A percentile compares a stretch with the other conserved stretches of the same genome.
phyloP scores from a whole-genome alignment of 129 eudicot species.

The Gnaphalium uliginosum region DNA sequence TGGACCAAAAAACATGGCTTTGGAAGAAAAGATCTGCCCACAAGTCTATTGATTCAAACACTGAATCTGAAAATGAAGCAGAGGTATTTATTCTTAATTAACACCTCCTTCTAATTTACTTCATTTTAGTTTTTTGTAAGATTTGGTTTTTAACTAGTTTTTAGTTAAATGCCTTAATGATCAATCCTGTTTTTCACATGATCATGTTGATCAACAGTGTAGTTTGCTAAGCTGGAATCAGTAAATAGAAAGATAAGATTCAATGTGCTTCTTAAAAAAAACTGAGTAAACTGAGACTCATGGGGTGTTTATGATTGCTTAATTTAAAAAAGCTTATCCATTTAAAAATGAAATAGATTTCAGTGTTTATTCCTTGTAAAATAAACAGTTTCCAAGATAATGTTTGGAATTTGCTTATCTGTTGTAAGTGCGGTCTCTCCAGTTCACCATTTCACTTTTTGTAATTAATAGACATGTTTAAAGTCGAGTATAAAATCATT shows the following conservation, averaged over 20 bases:
- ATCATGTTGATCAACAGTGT: slow-evolving; percentile 1
- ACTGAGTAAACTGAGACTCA: background rate
- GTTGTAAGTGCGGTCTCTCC: too few species aligned
- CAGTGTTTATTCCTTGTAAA: too few species aligned
- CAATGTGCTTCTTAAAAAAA: background rate
- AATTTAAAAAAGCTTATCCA: too few species aligned
- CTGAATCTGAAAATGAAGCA: slow-evolving; percentile 42
- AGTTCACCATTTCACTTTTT: too few species aligned
- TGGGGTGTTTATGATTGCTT: too few species aligned
- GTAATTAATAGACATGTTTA: too few species aligned
- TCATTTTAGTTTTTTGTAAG: slow-evolving; percentile 17
- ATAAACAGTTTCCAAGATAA: too few species aligned
- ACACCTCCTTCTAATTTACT: slow-evolving; percentile 2
- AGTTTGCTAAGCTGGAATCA: background rate
- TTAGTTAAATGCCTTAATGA: slow-evolving; percentile 2
- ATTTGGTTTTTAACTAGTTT: background rate
- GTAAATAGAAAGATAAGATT: background rate
- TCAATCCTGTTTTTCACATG: slow-evolving; percentile 16
- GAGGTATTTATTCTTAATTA: slow-evolving; percentile 47
- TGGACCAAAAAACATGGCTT: slow-evolving; percentile 87
- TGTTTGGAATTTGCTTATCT: too few species aligned
- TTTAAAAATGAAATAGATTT: too few species aligned
- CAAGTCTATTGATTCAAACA: slow-evolving; percentile 56
- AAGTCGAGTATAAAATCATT: too few species aligned
- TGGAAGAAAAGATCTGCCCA: slow-evolving; percentile 71